Conservation (phyloP, 2,329 filamentous ascomycete genomes). For the Cytospora paraplurivora region DNA sequence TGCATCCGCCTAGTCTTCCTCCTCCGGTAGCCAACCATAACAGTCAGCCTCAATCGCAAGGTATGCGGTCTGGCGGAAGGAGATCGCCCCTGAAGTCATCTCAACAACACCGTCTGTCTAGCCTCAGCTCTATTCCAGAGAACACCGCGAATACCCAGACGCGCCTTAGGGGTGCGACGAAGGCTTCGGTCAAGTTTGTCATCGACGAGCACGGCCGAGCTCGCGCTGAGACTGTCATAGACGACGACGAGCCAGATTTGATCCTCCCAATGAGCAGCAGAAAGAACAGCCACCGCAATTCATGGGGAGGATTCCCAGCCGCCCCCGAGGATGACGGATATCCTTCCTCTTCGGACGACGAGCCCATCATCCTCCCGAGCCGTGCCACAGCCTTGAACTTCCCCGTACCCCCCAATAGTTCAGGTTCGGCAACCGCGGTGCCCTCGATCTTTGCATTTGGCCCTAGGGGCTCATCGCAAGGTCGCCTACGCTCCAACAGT, state of each 20-base stretch:
- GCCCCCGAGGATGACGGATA: slow-evolving; percentile 41
- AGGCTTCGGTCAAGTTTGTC: slow-evolving; percentile 61
- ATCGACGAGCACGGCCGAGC: slow-evolving; percentile 65
- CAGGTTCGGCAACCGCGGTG: slow-evolving; percentile 17
- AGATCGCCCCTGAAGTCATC: slow-evolving; percentile 53
- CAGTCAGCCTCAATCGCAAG: slow-evolving; percentile 41
- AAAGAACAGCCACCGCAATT: slow-evolving; percentile 7
- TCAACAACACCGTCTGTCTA: slow-evolving; percentile 51
- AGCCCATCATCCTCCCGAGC: slow-evolving; percentile 66
- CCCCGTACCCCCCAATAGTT: slow-evolving; percentile 48
- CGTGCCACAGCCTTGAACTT: slow-evolving; percentile 60
- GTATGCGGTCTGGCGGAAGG: slow-evolving; percentile 47
- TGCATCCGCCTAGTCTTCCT: slow-evolving; percentile 26
- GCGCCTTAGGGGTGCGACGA: slow-evolving; percentile 42
- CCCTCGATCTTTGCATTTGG: slow-evolving; percentile 22
- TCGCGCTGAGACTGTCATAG: slow-evolving; percentile 53
- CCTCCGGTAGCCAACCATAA: slow-evolving; percentile 5
- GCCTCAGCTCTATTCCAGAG: slow-evolving; percentile 62
- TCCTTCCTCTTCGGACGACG: slow-evolving; percentile 63
- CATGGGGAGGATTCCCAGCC: slow-evolving; percentile 8
- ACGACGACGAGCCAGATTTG: slow-evolving; percentile 37
- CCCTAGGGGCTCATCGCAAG: slow-evolving; percentile 36
- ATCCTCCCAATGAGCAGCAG: slow-evolving; percentile 43
- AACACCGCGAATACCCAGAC: slow-evolving; percentile 41
- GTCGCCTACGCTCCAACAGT: slow-evolving; percentile 20